Base-by-base conservation (phyloP, 1,139 yeast genomes). In the Yueomyces sp. region DNA sequence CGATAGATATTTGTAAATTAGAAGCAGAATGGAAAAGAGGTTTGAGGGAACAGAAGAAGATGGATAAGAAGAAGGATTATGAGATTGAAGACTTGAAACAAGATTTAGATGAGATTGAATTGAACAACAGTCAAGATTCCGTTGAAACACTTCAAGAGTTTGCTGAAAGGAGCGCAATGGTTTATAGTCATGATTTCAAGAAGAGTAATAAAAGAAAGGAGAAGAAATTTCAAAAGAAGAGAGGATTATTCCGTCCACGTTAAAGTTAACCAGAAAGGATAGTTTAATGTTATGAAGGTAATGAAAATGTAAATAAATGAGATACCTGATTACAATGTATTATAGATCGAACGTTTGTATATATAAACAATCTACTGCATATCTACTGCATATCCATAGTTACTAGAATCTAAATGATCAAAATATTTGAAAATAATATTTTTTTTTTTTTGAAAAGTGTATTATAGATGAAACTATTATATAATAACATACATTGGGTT, bases 1-100 rank as follows among this genome's bases (percentile, higher is more conserved):
- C 56, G 38, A 50, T 59, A 28, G 60, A 61, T 38, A 53, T 55
- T 2, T 46, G 40, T 2, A 51, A 61, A 29, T 51, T 54, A 3
- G 56, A 53, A 35, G 52, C 55, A 42, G 40, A 62, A 29, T 59
- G 59, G 41, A 61, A 59, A 51, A 50, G 56, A 41, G 44, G 56
- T 50, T 45, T 55, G 12, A 58, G 52, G 41, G 49, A 48, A 27
- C 43, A 50, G 33, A 57, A 43, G 48, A 52, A 43, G 36, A 48
- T 49, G 31, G 36, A 39, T 3, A 57, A 50, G 44, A 40, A 42
- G 34, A 41, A 48, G 37, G 56, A 51, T 3, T 32, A 25, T 28
- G 12, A 39, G 26, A 11, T 41, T 4, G 19, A 19, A n/a, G 40
- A 41, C n/a, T 30, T 38, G 30, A 12, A 30, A 30, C 32, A 30